A percentile compares a stretch with the other conserved stretches of the same genome.
Evolutionary conservation across 2,329 filamentous ascomycete genomes (phyloP).

Genomic region (Fusarium sp.): DNA sequence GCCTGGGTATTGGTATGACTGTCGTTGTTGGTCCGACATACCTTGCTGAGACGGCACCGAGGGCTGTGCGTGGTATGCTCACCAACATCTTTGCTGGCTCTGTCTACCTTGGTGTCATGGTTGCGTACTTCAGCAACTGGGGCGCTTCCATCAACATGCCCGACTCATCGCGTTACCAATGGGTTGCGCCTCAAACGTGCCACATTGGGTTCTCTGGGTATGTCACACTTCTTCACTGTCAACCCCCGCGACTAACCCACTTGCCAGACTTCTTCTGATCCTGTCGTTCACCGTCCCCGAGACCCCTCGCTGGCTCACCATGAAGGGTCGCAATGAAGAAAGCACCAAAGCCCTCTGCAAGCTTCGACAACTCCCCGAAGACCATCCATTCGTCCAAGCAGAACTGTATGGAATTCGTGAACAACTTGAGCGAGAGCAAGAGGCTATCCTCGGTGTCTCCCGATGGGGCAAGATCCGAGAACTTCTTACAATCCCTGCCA

Average conservation of each 20-base stretch:
- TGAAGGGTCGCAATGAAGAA: constrained; percentile 7
- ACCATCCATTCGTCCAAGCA: constrained; percentile 5
- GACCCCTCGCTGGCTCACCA: constrained; percentile 19
- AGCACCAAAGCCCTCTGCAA: constrained; percentile 12
- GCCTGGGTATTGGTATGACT: constrained; percentile 16
- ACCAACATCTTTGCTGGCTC: constrained; percentile 55
- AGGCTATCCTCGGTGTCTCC: constrained; percentile 14
- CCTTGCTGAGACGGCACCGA: constrained; percentile 71
- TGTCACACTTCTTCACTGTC: no score
- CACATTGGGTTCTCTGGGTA: constrained; percentile 17
- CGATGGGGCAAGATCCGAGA: constrained; percentile 17
- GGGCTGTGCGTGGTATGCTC: constrained; percentile 71
- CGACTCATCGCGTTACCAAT: constrained; percentile 37
- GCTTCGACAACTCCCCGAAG: constrained; percentile 10
- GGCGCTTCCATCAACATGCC: constrained; percentile 56
- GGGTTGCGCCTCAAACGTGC: constrained; percentile 14
- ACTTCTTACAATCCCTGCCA: constrained; percentile 13
- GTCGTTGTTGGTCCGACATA: constrained; percentile 54
- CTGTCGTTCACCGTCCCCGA: constrained; percentile 20
- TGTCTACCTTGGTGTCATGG: constrained; percentile 34
- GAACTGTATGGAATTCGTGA: constrained; percentile 7
- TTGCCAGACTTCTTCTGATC: not conserved
- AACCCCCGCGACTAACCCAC: no score
- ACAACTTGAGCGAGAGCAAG: constrained; percentile 15
- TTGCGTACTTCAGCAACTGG: constrained; percentile 73